These are phyloP conservation scores for Coelastrella sp. DNA, from an alignment of 139 green algal species.

Conservation along the genomic window DNA sequence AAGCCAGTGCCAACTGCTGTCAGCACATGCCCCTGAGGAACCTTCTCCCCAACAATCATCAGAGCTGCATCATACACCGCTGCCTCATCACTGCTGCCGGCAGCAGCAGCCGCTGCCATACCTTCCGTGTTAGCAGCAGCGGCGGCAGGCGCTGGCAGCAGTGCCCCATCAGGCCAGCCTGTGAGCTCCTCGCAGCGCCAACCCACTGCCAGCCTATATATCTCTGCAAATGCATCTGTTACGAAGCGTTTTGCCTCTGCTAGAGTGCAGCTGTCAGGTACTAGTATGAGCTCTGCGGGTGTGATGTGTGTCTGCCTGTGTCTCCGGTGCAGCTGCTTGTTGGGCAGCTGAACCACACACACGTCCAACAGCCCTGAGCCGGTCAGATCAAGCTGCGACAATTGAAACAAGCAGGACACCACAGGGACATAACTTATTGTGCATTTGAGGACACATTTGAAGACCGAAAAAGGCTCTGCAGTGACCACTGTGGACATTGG, in stretches of 20 bases:
- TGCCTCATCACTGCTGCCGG: too few species aligned
- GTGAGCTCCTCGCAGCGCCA: constrained; percentile 39
- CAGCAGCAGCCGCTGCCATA: not conserved
- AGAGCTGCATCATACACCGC: too few species aligned
- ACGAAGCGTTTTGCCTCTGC: constrained; percentile 62
- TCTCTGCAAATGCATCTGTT: constrained; percentile 60
- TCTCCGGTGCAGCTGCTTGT: not conserved
- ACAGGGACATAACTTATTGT: too few species aligned
- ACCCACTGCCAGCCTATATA: constrained; percentile 76
- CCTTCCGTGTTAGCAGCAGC: not conserved
- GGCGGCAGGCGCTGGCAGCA: constrained; percentile 11
- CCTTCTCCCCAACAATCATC: not conserved
- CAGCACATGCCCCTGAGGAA: constrained; percentile 34
- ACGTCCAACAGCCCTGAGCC: constrained; percentile 16
- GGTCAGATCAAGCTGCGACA: constrained; percentile 36
- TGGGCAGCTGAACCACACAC: constrained; percentile 5
- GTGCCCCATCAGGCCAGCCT: constrained; percentile 24
- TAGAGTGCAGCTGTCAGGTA: constrained; percentile 57
- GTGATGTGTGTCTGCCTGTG: not conserved
- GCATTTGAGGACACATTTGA: too few species aligned
- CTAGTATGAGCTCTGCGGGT: constrained; percentile 67
- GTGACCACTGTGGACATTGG: too few species aligned
- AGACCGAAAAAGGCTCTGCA: too few species aligned
- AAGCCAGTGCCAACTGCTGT: constrained; percentile 58
- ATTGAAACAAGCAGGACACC: not conserved